phyloP scores from a whole-genome alignment of 2,329 filamentous ascomycete species.

The Aureobasidium uvarum region DNA sequence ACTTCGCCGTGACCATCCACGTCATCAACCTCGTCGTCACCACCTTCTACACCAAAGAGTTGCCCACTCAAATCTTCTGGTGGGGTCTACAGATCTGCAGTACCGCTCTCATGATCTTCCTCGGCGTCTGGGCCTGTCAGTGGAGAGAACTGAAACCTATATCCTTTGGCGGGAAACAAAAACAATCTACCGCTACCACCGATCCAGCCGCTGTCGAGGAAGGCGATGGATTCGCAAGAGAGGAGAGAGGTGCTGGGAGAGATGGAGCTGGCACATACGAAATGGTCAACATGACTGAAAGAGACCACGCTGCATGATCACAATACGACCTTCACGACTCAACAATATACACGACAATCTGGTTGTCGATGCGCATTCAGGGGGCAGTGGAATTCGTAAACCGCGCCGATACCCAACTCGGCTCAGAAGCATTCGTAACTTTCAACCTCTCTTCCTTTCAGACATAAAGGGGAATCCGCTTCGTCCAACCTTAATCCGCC shows the following conservation, averaged over 20 bases:
- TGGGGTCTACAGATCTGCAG: conserved; percentile 69
- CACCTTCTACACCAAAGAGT: conserved; percentile 70
- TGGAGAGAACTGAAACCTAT: conserved; percentile 89
- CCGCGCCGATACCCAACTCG: not conserved
- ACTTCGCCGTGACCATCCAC: conserved; percentile 89
- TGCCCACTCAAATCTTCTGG: conserved; percentile 82
- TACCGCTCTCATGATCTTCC: conserved; percentile 61
- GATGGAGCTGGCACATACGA: conserved; percentile 51
- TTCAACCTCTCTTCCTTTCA: conserved; percentile 39
- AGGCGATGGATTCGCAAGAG: conserved; percentile 42
- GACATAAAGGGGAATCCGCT: conserved; percentile 35
- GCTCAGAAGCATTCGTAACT: conserved; percentile 37
- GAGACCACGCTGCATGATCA: conserved; percentile 34
- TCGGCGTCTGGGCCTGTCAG: conserved; percentile 88
- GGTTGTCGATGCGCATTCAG: not conserved
- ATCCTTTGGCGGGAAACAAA: conserved; percentile 67
- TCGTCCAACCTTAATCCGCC: conserved; percentile 38
- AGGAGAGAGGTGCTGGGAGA: conserved; percentile 43
- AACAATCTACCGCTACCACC: conserved; percentile 30
- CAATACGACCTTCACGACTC: not conserved
- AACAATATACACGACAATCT: not conserved
- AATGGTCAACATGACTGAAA: conserved; percentile 45
- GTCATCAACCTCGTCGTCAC: conserved; percentile 76
- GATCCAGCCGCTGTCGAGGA: conserved; percentile 36
- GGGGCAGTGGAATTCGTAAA: not conserved